phyloP scores from a whole-genome alignment of 805 yeast genomes.

The Saccharomycopsis fodiens region DNA sequence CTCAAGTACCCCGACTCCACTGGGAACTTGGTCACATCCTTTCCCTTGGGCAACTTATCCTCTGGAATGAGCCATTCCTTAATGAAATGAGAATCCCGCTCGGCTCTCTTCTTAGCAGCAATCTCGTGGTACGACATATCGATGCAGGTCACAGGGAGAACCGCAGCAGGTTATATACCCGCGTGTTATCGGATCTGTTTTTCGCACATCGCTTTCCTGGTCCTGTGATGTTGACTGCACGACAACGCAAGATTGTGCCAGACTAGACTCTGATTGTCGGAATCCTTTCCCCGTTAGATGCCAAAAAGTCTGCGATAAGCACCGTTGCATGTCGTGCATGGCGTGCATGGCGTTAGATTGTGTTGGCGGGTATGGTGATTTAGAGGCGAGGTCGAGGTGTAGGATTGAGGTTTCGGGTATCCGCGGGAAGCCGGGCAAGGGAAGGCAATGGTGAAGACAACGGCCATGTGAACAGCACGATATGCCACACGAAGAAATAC shows the following conservation, averaged over 20 bases:
- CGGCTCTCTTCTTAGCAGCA: conserved; percentile 34
- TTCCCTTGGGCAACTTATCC: conserved; percentile 27
- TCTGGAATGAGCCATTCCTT: conserved; percentile 38
- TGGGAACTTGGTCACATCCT: conserved; percentile 35
- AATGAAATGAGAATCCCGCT: conserved; percentile 36
- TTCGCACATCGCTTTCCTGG: not conserved
- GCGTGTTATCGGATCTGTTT: not conserved
- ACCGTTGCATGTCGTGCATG: too few species aligned
- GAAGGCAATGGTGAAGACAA: too few species aligned
- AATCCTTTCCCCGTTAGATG: too few species aligned
- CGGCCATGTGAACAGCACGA: too few species aligned
- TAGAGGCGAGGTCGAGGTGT: too few species aligned
- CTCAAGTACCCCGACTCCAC: conserved; percentile 30
- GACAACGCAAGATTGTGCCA: not conserved
- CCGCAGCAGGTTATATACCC: not conserved
- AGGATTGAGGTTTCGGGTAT: too few species aligned
- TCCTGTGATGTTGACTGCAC: conserved; percentile 2
- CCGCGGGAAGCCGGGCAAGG: too few species aligned
- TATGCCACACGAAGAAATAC: too few species aligned
- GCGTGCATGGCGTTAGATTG: too few species aligned
- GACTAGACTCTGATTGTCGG: not conserved
- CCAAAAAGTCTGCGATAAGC: too few species aligned
- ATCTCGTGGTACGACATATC: conserved; percentile 29
- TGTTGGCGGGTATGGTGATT: too few species aligned
- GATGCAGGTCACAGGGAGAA: not conserved